Evolutionary conservation across 2,329 filamentous ascomycete genomes (phyloP).

Genomic region (Orbilia ellipsospora): DNA sequence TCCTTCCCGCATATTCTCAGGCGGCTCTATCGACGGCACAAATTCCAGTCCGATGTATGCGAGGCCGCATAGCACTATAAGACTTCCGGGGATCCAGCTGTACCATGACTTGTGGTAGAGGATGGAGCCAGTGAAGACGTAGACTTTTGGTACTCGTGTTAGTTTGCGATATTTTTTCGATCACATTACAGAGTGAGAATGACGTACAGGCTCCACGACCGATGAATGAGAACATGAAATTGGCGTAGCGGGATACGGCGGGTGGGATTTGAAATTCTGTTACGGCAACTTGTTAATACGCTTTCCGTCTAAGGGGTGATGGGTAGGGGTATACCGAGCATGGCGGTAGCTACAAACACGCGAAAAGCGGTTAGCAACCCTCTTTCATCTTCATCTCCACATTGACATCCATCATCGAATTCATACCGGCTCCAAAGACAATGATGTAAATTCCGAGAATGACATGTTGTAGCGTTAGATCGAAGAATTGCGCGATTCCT

Average conservation of each 20-base stretch:
- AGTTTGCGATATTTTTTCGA: neutral
- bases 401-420: neutral
- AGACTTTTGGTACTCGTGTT: slow-evolving; percentile 71
- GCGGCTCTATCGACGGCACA: slow-evolving; percentile 80
- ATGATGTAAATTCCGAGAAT: slow-evolving; percentile 89
- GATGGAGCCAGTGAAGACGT: slow-evolving; percentile 92
- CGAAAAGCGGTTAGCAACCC: slow-evolving; percentile 8
- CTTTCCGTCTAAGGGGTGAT: neutral
- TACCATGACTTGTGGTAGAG: slow-evolving; percentile 76
- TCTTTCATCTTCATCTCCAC: neutral
- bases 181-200: neutral
- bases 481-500: slow-evolving; percentile 65
- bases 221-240: slow-evolving; percentile 97
- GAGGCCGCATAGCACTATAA: slow-evolving; percentile 81
- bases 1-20: slow-evolving; percentile 81
- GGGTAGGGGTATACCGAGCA: slow-evolving; percentile 62
- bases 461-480: slow-evolving; percentile 65
- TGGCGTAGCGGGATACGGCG: slow-evolving; percentile 90
- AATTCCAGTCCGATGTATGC: slow-evolving; percentile 81
- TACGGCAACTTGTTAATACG: slow-evolving; percentile 2
- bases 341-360: slow-evolving; percentile 42
- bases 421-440: slow-evolving; percentile 84
- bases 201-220: slow-evolving; percentile 91
- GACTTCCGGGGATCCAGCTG: slow-evolving; percentile 78
- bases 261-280: slow-evolving; percentile 93